A percentile compares a stretch with the other conserved stretches of the same genome.
Conservation (phyloP, 179 eudicot genomes). For the Beta macrorhiza region DNA sequence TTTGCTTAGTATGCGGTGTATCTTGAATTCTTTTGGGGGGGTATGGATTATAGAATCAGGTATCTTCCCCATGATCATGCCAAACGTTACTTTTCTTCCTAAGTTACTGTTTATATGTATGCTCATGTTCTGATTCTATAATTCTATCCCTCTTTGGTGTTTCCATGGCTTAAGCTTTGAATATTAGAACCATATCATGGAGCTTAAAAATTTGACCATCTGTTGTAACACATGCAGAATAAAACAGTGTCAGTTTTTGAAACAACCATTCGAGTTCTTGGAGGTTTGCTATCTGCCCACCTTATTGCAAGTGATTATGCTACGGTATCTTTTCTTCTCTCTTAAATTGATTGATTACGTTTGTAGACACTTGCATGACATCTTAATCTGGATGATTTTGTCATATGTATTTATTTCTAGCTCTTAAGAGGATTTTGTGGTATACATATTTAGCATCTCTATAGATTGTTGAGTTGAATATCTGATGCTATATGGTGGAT, state of each 20-base stretch:
- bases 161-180: not conserved
- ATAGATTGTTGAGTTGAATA: not conserved
- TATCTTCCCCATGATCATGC: not conserved
- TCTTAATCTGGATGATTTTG: not conserved
- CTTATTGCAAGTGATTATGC: constrained; percentile 98
- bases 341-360: not conserved
- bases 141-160: constrained; percentile 5
- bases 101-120: not conserved
- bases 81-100: not conserved
- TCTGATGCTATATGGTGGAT: constrained; percentile 4
- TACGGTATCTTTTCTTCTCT: constrained; percentile 59
- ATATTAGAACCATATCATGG: not conserved
- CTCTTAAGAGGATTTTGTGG: not conserved
- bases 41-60: not conserved
- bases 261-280: constrained; percentile 92
- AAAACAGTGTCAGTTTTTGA: constrained; percentile 96
- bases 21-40: not conserved
- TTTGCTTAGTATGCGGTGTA: not conserved
- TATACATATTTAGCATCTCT: not conserved
- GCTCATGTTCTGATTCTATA: not conserved
- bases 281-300: constrained; percentile 98
- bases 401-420: not conserved
- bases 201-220: constrained; percentile 17
- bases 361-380: not conserved
- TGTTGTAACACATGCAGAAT: constrained; percentile 60